Percentiles rank a stretch among this genome's conserved stretches.
Evolutionary conservation across 129 eudicot genomes (phyloP).

Genomic region (Arctium lappa): DNA sequence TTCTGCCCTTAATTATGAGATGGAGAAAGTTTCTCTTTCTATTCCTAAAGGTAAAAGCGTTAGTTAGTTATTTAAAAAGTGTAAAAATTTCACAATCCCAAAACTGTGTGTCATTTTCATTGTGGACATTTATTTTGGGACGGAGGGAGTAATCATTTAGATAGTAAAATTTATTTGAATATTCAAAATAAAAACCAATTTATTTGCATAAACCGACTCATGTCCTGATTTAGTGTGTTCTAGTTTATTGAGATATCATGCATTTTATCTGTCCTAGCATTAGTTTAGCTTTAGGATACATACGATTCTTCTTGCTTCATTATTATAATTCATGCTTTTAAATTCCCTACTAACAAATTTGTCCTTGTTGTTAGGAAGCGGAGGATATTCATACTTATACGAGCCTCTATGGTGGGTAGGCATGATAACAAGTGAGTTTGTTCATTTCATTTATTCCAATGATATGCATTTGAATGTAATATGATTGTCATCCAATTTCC

Average conservation of each 20-base stretch:
- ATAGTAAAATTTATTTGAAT: background rate
- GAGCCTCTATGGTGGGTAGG: slow-evolving; percentile 97
- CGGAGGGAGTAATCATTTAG: background rate
- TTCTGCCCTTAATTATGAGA: too few relatives aligned
- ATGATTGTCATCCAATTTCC: too few relatives aligned
- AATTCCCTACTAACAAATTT: background rate
- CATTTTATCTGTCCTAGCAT: background rate
- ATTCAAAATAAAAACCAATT: background rate
- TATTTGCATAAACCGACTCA: background rate
- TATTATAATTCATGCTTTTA: background rate
- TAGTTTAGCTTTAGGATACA: background rate
- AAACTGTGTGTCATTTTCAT: too few relatives aligned
- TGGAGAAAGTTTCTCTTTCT: too few relatives aligned
- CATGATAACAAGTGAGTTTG: slow-evolving; percentile 80
- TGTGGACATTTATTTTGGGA: too few relatives aligned
- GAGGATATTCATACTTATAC: slow-evolving; percentile 81
- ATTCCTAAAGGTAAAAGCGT: too few relatives aligned
- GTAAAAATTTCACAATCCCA: too few relatives aligned
- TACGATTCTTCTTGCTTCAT: background rate
- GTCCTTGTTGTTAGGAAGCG: slow-evolving; percentile 47
- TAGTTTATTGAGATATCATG: background rate
- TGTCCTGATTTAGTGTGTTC: background rate
- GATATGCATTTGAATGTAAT: background rate
- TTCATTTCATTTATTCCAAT: background rate
- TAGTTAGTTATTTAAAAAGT: too few relatives aligned